Conservation (phyloP, 1,284 basidiomycete genomes). For the Heterobasidion annosum region DNA sequence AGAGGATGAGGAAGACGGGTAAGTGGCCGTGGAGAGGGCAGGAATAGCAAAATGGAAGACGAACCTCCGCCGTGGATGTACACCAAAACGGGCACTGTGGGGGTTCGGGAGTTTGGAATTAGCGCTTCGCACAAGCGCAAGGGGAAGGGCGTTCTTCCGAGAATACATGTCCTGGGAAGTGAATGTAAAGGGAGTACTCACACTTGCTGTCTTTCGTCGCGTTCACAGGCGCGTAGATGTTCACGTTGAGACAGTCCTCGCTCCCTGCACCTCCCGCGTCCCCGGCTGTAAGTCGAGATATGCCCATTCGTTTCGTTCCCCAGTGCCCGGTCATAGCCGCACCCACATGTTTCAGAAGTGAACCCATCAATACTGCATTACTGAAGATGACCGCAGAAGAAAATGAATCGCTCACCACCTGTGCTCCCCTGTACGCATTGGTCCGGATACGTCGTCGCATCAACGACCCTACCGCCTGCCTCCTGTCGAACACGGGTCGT, state of each 20-base stretch:
- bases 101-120: neutral
- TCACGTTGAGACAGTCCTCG: constrained; percentile 41
- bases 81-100: constrained; percentile 49
- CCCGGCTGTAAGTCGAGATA: constrained; percentile 21
- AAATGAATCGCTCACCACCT: constrained; percentile 24
- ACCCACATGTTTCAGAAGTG: neutral
- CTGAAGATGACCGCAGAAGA: neutral
- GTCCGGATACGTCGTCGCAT: constrained; percentile 40
- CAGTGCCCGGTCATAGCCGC: neutral
- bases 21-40: neutral
- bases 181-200: constrained; percentile 7
- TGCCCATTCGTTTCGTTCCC: neutral
- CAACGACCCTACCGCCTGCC: constrained; percentile 27
- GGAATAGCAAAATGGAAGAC: neutral
- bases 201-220: constrained; percentile 21
- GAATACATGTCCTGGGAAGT: too few relatives aligned
- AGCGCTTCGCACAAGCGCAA: too few relatives aligned
- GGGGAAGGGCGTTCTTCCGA: too few relatives aligned
- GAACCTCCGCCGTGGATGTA: constrained; percentile 61
- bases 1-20: too few relatives aligned
- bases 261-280: constrained; percentile 52
- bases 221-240: constrained; percentile 28
- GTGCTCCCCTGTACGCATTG: constrained; percentile 51
- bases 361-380: neutral
- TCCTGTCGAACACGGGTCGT: constrained; percentile 24